Conservation (phyloP, 306 rosid genomes). For the Ammopiptanthus mongolicus region DNA sequence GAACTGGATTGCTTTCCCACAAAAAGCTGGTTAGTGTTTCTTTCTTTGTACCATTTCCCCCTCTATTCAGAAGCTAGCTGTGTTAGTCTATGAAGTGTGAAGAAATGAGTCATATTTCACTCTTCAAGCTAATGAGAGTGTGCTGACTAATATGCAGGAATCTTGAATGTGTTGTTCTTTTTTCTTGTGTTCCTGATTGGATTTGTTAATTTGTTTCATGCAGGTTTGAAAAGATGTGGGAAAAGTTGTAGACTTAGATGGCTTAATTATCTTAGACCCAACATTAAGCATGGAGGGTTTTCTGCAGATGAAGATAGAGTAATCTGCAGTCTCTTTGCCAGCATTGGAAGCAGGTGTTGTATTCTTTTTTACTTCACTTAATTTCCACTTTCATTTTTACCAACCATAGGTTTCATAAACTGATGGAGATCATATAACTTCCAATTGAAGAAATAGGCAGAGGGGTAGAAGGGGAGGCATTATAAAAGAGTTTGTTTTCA, state of each 20-base stretch:
- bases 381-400: background rate
- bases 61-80: background rate
- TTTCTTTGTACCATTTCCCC: background rate
- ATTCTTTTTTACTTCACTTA: background rate
- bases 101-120: background rate
- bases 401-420: background rate
- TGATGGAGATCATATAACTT: background rate
- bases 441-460: background rate
- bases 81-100: too few species aligned
- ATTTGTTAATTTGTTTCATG: background rate
- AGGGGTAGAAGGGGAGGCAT: background rate
- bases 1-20: slow-evolving; percentile 79
- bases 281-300: slow-evolving; percentile 68
- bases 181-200: background rate
- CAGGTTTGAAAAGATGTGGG: slow-evolving; percentile 74
- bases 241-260: slow-evolving; percentile 75
- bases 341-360: slow-evolving; percentile 68
- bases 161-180: background rate
- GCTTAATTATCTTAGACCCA: slow-evolving; percentile 75
- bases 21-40: slow-evolving; percentile 48
- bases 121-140: background rate
- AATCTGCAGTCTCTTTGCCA: slow-evolving; percentile 58
- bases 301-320: slow-evolving; percentile 61
- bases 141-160: background rate
- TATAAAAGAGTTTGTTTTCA: background rate